phyloP scores from a whole-genome alignment of 176 grass and related monocot species.

The Thalia dealbata region DNA sequence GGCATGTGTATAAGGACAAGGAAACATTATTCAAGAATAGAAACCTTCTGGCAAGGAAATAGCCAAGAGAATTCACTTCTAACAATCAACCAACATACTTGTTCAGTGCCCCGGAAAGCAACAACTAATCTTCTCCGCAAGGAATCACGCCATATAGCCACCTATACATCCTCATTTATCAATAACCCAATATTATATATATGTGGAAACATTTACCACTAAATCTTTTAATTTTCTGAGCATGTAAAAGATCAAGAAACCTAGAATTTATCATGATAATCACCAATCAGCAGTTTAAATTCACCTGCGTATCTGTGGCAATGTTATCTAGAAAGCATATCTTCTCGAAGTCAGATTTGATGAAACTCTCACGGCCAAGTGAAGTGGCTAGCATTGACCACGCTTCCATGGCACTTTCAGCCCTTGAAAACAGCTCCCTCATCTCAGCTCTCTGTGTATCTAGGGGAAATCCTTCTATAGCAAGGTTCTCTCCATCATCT shows the following conservation, averaged over 20 bases:
- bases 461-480: slow-evolving; percentile 6
- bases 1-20: background rate
- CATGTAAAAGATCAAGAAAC: background rate
- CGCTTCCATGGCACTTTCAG: slow-evolving; percentile 94
- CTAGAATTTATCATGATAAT: background rate
- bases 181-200: background rate
- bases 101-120: slow-evolving; percentile 89
- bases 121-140: slow-evolving; percentile 63
- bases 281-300: background rate
- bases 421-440: slow-evolving; percentile 63
- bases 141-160: slow-evolving; percentile 92
- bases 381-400: slow-evolving; percentile 96
- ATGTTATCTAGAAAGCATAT: slow-evolving; percentile 90
- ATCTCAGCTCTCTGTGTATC: slow-evolving; percentile 54
- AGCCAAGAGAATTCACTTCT: background rate
- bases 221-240: background rate
- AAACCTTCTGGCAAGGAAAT: slow-evolving; percentile 3
- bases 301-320: slow-evolving; percentile 78
- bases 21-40: background rate
- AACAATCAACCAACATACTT: slow-evolving; percentile 42
- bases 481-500: slow-evolving; percentile 26
- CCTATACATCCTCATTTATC: slow-evolving; percentile 28
- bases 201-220: background rate
- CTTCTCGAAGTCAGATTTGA: slow-evolving; percentile 96
- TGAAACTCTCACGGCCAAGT: slow-evolving; percentile 81